These are phyloP conservation scores for Neurospora sp. DNA, from an alignment of 2,329 filamentous ascomycete genomes.

Conservation along the genomic window DNA sequence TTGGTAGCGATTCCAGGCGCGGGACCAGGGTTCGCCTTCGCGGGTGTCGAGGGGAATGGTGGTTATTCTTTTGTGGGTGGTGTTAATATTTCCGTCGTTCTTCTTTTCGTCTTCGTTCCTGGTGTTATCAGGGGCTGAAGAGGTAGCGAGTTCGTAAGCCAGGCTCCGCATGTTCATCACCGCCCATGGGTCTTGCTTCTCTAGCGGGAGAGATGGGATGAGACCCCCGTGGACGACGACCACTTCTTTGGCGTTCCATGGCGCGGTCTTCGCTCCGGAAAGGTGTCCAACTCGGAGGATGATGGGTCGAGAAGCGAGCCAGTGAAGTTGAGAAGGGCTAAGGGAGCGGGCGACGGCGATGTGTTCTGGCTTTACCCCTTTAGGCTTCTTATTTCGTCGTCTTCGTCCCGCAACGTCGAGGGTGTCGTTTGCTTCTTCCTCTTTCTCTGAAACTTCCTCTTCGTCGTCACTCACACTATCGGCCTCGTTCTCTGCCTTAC, in stretches of 20 bases:
- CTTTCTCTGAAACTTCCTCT: neutral
- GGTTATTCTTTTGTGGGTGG: constrained; percentile 8
- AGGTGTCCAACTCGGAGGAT: constrained; percentile 64
- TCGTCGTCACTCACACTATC: constrained; percentile 7
- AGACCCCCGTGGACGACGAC: constrained; percentile 80
- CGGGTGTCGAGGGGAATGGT: constrained; percentile 31
- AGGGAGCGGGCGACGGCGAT: constrained; percentile 44
- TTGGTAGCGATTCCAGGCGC: constrained; percentile 48
- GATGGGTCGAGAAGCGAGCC: constrained; percentile 64
- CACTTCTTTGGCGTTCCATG: constrained; percentile 36
- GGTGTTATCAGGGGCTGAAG: constrained; percentile 33
- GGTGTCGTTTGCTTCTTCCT: neutral
- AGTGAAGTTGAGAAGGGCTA: constrained; percentile 50
- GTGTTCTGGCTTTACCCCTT: constrained; percentile 24
- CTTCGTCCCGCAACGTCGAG: neutral
- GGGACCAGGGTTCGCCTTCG: constrained; percentile 57
- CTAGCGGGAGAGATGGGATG: constrained; percentile 62
- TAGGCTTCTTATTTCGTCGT: constrained; percentile 13
- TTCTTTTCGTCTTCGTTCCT: constrained; percentile 2
- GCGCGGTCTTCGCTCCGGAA: constrained; percentile 28
- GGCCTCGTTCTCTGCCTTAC: constrained; percentile 4
- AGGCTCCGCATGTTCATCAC: constrained; percentile 92
- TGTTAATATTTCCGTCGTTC: constrained; percentile 8
- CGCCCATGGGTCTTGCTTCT: constrained; percentile 64
- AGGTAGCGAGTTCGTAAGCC: constrained; percentile 42